A percentile compares a stretch with the other conserved stretches of the same genome.
Conservation (phyloP, 768 basidiomycete genomes). For the Pisolithus microcarpus region DNA sequence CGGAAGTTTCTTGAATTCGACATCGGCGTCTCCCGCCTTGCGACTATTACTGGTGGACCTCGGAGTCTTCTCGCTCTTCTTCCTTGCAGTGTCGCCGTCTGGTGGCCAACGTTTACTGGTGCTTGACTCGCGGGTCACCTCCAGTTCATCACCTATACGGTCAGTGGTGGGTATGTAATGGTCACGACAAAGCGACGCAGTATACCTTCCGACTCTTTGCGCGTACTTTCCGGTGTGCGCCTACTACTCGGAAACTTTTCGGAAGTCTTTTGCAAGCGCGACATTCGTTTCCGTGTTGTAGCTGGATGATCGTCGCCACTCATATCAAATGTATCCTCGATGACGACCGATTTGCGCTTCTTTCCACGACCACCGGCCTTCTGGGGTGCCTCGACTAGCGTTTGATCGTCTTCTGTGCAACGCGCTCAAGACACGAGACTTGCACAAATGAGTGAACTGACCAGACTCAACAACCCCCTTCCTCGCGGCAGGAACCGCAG, state of each 20-base stretch:
- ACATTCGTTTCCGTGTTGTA: conserved; percentile 3
- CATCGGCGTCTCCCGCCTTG: no score
- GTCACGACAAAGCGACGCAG: no score
- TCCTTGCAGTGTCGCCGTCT: background rate
- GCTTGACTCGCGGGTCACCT: background rate
- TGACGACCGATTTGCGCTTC: conserved; percentile 2
- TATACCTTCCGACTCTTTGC: no score
- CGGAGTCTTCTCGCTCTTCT: background rate
- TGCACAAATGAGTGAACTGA: background rate
- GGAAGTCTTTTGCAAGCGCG: background rate
- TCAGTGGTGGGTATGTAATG: no score
- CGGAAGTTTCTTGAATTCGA: no score
- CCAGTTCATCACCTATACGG: background rate
- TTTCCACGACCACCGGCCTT: conserved; percentile 2
- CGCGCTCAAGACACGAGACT: background rate
- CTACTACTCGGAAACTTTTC: background rate
- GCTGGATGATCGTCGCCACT: background rate
- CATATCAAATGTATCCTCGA: background rate
- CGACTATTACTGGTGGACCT: background rate
- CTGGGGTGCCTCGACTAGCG: conserved; percentile 18
- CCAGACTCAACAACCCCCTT: background rate
- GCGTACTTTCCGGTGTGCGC: no score
- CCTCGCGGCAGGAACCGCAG: background rate
- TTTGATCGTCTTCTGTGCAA: conserved; percentile 21
- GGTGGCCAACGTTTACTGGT: background rate